Base-by-base conservation (phyloP, 495 filamentous ascomycete genomes). In the Hyaloscypha bicolor region DNA sequence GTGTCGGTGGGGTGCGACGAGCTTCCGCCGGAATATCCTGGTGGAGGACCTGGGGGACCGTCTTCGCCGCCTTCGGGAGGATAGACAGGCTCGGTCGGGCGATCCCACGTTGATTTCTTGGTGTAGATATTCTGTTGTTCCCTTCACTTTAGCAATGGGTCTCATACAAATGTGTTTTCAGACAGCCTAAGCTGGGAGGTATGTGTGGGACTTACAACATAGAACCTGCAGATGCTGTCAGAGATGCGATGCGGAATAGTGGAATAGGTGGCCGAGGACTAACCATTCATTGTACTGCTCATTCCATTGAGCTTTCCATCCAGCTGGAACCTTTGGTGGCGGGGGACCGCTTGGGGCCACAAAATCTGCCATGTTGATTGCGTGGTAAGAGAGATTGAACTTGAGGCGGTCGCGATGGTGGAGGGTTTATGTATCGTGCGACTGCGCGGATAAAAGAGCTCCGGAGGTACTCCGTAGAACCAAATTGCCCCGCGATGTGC, bases 91-190 rank as follows among this genome's bases (percentile, higher is more conserved):
- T 81, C 79, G 48, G 86, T 88, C 31, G 93, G 93, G 56, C 80
- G 85, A 4, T 95, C 91, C 93, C 93, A 97, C 85, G 93, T 90
- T 5, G 93, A 96, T 71, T 87, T 85, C 71, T 93, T 93, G 69
- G 92, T 96, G 75, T 87, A 87, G 65, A 88, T 87, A 78, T 97
- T 92, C 42, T 48, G 42, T 48, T 48, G 9, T 48, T 1, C 42
- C 42, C 42, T 14, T 48, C 11, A 6, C 16, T 48, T 48, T 14
- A 48, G 42, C 16, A 48, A 48, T 48, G 16, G 42, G 1, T 19
- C 42, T 48, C 11, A 48, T 48, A 3, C 12, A 37, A 37, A 37
- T 37, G 12, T 6, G 35, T 25, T 25, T 25, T 25, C 25, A 25
- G 25, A 25, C 25, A 25, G 25, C 25, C 25, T 25, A 25, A 25